Conservation (phyloP, 495 filamentous ascomycete genomes). For the Neurospora sp. region DNA sequence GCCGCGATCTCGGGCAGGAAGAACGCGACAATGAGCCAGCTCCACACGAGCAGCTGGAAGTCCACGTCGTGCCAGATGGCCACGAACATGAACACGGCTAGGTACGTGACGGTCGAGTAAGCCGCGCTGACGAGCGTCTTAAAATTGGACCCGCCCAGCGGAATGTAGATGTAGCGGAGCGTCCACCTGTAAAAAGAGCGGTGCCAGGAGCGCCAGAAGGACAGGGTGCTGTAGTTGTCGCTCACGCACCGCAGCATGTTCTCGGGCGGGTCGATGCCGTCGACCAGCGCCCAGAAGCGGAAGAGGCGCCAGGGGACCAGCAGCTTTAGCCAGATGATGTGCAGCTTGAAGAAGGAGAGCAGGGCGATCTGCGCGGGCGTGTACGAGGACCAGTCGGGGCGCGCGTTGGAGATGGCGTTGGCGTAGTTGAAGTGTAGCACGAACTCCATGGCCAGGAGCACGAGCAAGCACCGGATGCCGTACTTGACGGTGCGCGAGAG, state of each 20-base stretch:
- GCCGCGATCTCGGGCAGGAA: slow-evolving; percentile 79
- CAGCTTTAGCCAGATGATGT: slow-evolving; percentile 97
- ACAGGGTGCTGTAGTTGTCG: slow-evolving; percentile 85
- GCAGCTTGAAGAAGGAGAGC: slow-evolving; percentile 92
- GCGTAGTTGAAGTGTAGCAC: slow-evolving; percentile 90
- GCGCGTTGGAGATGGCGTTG: slow-evolving; percentile 79
- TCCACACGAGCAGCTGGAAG: slow-evolving; percentile 87
- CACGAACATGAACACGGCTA: slow-evolving; percentile 92
- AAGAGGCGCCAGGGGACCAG: slow-evolving; percentile 96
- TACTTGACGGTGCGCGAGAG: slow-evolving; percentile 60
- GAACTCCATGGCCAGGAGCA: slow-evolving; percentile 84
- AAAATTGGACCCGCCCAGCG: slow-evolving; percentile 63
- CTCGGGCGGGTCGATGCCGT: slow-evolving; percentile 90
- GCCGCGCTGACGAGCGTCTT: slow-evolving; percentile 21
- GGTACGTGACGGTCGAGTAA: slow-evolving; percentile 56
- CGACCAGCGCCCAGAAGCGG: slow-evolving; percentile 82
- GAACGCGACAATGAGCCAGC: slow-evolving; percentile 91
- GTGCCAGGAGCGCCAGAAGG: slow-evolving; percentile 96
- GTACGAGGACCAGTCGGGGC: slow-evolving; percentile 70
- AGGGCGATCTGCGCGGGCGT: slow-evolving; percentile 81
- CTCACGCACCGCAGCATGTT: slow-evolving; percentile 98
- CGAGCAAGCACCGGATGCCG: slow-evolving; percentile 70
- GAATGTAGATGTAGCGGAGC: slow-evolving; percentile 88
- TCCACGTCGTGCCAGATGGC: slow-evolving; percentile 98
- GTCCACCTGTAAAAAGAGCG: slow-evolving; percentile 90